These are phyloP conservation scores for Chlorella sp. DNA, from an alignment of 139 green algal genomes.

Conservation along the genomic window DNA sequence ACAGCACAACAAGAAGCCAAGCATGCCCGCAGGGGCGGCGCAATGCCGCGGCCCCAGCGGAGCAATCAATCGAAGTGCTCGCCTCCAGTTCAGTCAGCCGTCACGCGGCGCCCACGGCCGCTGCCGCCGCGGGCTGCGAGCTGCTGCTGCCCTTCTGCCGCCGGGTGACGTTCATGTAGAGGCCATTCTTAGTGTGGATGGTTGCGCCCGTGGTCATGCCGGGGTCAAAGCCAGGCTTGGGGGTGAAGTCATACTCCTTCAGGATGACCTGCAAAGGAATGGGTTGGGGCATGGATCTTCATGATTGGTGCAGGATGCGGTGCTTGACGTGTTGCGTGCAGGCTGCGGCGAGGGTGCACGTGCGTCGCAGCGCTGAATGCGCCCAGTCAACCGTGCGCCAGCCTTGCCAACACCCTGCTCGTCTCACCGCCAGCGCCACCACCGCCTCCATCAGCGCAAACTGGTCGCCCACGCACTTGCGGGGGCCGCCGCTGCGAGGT, in stretches of 20 bases:
- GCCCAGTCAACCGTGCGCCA: too few species aligned
- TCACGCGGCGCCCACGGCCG: slow-evolving; percentile 26
- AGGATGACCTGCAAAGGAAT: slow-evolving; percentile 57
- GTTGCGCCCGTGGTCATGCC: slow-evolving; percentile 97
- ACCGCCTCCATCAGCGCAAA: slow-evolving; percentile 95
- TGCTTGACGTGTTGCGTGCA: too few species aligned
- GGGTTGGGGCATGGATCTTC: too few species aligned
- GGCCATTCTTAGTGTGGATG: slow-evolving; percentile 92
- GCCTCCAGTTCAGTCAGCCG: too few species aligned
- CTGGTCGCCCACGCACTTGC: slow-evolving; percentile 99
- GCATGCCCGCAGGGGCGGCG: too few species aligned
- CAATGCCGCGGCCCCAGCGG: too few species aligned
- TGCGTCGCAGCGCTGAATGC: too few species aligned
- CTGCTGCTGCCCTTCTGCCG: slow-evolving; percentile 9
- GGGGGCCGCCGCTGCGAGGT: slow-evolving; percentile 77
- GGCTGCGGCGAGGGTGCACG: too few species aligned
- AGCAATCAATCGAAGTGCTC: too few species aligned
- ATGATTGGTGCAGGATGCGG: too few species aligned
- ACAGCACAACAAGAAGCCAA: too few species aligned
- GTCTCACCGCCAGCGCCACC: slow-evolving; percentile 76
- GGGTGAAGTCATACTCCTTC: slow-evolving; percentile 81
- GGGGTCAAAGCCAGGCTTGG: slow-evolving; percentile 81
- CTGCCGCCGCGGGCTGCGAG: background rate
- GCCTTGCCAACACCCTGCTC: too few species aligned
- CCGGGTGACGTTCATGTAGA: slow-evolving; percentile 85